Conservation (phyloP, 352 stramenopile genomes). For the Blastocystis hominis region DNA sequence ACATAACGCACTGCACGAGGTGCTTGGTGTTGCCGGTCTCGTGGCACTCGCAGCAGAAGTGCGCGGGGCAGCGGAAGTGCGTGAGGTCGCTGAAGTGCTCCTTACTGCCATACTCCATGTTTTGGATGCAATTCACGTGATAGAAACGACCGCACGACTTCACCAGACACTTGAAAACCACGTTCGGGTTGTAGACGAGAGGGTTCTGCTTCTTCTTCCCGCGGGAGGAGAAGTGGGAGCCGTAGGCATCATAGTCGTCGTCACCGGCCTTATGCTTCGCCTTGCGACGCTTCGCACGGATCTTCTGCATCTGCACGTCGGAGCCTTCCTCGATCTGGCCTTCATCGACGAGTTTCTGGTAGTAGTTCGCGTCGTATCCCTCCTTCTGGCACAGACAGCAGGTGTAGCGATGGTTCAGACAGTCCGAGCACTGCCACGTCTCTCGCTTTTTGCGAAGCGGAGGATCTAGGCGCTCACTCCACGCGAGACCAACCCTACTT, state of each 20-base stretch:
- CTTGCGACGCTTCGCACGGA: not conserved
- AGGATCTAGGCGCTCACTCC: not conserved
- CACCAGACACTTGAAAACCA: constrained; percentile 54
- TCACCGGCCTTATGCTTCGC: not conserved
- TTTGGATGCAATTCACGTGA: constrained; percentile 51
- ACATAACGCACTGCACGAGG: constrained; percentile 38
- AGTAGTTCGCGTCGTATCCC: constrained; percentile 51
- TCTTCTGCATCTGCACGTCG: not conserved
- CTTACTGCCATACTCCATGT: constrained; percentile 22
- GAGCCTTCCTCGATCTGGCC: not conserved
- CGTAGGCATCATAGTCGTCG: constrained; percentile 39
- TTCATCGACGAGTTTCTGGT: constrained; percentile 41
- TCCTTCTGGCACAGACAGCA: constrained; percentile 49
- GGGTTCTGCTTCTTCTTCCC: constrained; percentile 54
- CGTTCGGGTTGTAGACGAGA: constrained; percentile 23
- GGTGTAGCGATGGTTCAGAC: constrained; percentile 22
- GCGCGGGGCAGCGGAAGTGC: constrained; percentile 47
- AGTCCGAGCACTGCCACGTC: constrained; percentile 49
- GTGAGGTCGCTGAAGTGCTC: constrained; percentile 51
- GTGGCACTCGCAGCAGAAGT: constrained; percentile 51
- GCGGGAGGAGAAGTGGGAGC: not conserved
- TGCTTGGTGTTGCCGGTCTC: constrained; percentile 58
- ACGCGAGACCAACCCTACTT: not conserved
- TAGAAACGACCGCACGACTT: constrained; percentile 52
- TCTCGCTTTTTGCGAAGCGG: constrained; percentile 9